phyloP scores from a whole-genome alignment of 768 basidiomycete genomes.

The Gloeostereum incarnatum region DNA sequence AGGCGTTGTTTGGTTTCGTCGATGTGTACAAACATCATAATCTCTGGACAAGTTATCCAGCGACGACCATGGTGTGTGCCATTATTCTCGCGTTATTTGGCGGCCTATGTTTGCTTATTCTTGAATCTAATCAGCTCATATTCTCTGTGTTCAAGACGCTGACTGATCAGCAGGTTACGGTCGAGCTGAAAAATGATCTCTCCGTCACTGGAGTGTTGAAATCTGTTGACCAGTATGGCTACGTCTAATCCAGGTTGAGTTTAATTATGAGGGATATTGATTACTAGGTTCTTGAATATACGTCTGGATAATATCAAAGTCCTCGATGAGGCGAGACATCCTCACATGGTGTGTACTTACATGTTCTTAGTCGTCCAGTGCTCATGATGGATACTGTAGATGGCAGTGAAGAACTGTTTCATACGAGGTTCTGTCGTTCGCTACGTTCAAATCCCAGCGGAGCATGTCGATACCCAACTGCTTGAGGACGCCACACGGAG shows the following conservation, averaged over 20 bases:
- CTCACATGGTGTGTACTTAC: conserved; percentile 75
- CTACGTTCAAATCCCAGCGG: conserved; percentile 90
- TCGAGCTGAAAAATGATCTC: conserved; percentile 98
- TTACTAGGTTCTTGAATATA: conserved; percentile 83
- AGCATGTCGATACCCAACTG: conserved; percentile 90
- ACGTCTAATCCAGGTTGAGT: background rate
- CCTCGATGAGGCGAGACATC: conserved; percentile 85
- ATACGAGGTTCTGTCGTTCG: conserved; percentile 97
- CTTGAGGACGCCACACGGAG: conserved; percentile 94
- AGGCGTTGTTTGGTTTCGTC: no score
- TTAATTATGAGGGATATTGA: background rate
- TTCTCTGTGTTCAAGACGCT: conserved; percentile 99
- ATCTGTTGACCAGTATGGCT: conserved; percentile 91
- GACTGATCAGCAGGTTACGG: conserved; percentile 93
- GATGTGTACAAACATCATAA: no score
- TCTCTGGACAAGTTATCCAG: no score
- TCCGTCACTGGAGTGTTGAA: conserved; percentile 93
- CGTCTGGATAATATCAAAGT: conserved; percentile 91
- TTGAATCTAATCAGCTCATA: conserved; percentile 62
- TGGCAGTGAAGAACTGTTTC: conserved; percentile 99
- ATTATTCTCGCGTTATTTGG: no score
- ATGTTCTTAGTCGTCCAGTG: conserved; percentile 2
- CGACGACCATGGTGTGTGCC: no score
- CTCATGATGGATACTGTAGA: conserved; percentile 34
- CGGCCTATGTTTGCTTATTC: no score